phyloP scores from a whole-genome alignment of 495 filamentous ascomycete species.

The Melanomma pulvis-pyrius region DNA sequence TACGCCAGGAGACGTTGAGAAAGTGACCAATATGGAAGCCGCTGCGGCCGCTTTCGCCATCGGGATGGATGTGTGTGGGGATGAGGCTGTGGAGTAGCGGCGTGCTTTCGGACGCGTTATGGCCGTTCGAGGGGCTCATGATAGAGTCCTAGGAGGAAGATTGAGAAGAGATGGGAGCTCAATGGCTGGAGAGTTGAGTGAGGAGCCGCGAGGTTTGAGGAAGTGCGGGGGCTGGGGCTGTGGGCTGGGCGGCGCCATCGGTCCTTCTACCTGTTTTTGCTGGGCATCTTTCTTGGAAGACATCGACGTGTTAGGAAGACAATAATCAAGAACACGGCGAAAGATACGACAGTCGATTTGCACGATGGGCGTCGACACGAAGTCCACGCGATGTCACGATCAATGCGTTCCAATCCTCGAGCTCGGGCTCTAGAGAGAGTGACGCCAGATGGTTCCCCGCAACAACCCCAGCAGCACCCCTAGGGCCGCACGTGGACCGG shows the following conservation, averaged over 20 bases:
- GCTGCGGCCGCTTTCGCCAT: slow-evolving; percentile 65
- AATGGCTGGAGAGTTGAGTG: not conserved
- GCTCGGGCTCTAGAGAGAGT: no score
- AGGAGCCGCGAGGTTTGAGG: not conserved
- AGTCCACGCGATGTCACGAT: slow-evolving; percentile 10
- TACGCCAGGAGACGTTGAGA: slow-evolving; percentile 61
- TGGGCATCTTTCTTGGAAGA: no score
- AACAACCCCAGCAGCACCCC: no score
- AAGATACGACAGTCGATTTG: no score
- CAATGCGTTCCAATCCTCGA: not conserved
- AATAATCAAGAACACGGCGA: no score
- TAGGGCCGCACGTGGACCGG: no score
- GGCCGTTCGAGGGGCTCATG: slow-evolving; percentile 19
- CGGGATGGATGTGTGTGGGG: slow-evolving; percentile 51
- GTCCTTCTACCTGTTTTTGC: no score
- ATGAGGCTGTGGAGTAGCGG: slow-evolving; percentile 28
- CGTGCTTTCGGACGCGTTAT: slow-evolving; percentile 3
- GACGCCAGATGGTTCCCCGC: no score
- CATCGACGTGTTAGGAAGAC: no score
- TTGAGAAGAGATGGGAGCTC: not conserved
- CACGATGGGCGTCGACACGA: not conserved
- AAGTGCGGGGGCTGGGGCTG: slow-evolving; percentile 27
- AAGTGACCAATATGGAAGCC: slow-evolving; percentile 64
- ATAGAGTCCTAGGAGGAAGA: not conserved
- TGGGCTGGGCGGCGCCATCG: not conserved